Evolutionary conservation across 345 rosid genomes (phyloP).

Genomic region (Gossypium rotundifolium): DNA sequence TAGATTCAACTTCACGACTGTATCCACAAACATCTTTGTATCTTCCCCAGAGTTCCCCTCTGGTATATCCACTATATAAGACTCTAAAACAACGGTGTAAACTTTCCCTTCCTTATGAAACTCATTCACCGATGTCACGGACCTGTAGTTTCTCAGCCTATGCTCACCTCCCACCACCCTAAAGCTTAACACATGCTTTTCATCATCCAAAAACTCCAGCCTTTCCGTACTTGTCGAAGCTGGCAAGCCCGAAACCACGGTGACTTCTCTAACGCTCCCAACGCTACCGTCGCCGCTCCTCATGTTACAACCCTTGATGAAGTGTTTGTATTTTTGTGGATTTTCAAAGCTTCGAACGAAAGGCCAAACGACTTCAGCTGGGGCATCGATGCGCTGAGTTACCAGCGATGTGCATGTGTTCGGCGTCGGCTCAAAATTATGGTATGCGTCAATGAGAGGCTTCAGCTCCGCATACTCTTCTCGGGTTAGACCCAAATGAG

Average conservation of each 20-base stretch:
- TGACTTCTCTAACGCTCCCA: slow-evolving; percentile 71
- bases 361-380: slow-evolving; percentile 58
- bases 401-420: slow-evolving; percentile 68
- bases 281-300: slow-evolving; percentile 42
- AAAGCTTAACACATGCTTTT: slow-evolving; percentile 62
- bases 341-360: slow-evolving; percentile 54
- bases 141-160: slow-evolving; percentile 59
- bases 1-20: slow-evolving; percentile 87
- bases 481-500: slow-evolving; percentile 39
- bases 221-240: slow-evolving; percentile 90
- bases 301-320: slow-evolving; percentile 63
- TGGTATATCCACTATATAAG: slow-evolving; percentile 77
- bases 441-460: slow-evolving; percentile 49
- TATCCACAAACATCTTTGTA: slow-evolving; percentile 82
- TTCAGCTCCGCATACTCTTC: slow-evolving; percentile 47
- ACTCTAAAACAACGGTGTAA: slow-evolving; percentile 70
- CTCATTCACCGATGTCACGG: slow-evolving; percentile 78
- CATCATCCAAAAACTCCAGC: slow-evolving; percentile 69
- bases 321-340: slow-evolving; percentile 82
- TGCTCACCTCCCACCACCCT: slow-evolving; percentile 84
- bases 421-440: slow-evolving; percentile 40
- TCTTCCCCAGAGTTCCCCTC: slow-evolving; percentile 70
- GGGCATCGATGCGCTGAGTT: slow-evolving; percentile 68
- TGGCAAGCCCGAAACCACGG: slow-evolving; percentile 72
- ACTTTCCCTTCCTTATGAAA: slow-evolving; percentile 32